Percentiles rank a stretch among this genome's conserved stretches.
phyloP scores from a whole-genome alignment of 768 basidiomycete species.

The Amanita thiersii region DNA sequence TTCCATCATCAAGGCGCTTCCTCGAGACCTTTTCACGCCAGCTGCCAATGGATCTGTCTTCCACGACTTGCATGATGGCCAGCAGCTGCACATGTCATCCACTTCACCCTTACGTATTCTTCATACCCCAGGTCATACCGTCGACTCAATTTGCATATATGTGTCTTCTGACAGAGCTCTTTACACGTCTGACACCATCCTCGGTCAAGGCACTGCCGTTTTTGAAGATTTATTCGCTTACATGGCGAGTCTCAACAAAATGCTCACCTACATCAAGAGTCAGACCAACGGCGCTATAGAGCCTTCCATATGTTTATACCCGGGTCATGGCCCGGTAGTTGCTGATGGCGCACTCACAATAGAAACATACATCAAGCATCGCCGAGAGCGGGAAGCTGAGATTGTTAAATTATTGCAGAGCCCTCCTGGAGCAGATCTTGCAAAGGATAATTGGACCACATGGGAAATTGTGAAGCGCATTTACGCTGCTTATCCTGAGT shows the following conservation, averaged over 20 bases:
- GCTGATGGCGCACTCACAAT: slow-evolving; percentile 53
- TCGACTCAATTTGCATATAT: slow-evolving; percentile 74
- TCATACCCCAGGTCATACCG: slow-evolving; percentile 87
- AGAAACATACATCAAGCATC: slow-evolving; percentile 68
- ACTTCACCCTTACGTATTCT: slow-evolving; percentile 52
- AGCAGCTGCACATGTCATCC: slow-evolving; percentile 27
- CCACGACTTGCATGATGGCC: slow-evolving; percentile 52
- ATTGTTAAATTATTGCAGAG: slow-evolving; percentile 46
- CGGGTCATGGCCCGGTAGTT: slow-evolving; percentile 83
- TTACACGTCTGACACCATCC: slow-evolving; percentile 86
- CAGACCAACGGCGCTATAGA: slow-evolving; percentile 4
- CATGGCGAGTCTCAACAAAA: slow-evolving; percentile 50
- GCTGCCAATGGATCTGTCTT: slow-evolving; percentile 32
- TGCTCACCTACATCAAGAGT: slow-evolving; percentile 37
- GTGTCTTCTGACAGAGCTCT: slow-evolving; percentile 64
- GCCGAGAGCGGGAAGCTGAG: slow-evolving; percentile 74
- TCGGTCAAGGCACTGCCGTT: slow-evolving; percentile 85
- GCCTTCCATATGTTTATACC: slow-evolving; percentile 49
- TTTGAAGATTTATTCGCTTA: slow-evolving; percentile 80
- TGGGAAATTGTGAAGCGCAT: slow-evolving; percentile 58
- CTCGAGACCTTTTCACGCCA: slow-evolving; percentile 37
- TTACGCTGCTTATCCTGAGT: slow-evolving; percentile 66
- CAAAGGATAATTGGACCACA: slow-evolving; percentile 40
- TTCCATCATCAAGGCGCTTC: slow-evolving; percentile 30
- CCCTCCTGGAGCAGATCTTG: slow-evolving; percentile 18